Percentiles rank a stretch among this genome's conserved stretches.
These are phyloP conservation scores for Microascus cirrosus DNA, from an alignment of 2,329 filamentous ascomycete genomes.

Conservation along the genomic window DNA sequence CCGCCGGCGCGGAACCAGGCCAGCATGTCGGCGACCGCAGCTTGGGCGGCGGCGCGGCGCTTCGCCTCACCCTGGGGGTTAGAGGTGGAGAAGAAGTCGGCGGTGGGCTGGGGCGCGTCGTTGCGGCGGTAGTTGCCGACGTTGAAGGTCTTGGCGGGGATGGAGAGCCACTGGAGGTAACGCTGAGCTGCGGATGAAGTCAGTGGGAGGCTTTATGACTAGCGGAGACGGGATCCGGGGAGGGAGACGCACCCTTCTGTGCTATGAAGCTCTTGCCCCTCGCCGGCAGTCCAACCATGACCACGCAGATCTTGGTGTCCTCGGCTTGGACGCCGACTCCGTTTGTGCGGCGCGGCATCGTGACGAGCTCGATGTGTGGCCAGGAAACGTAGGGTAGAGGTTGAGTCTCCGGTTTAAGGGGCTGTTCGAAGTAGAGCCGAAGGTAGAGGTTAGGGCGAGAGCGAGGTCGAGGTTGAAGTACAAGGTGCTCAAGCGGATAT, in stretches of 20 bases:
- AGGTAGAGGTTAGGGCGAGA: background rate
- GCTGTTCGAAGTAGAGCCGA: background rate
- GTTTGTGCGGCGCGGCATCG: slow-evolving; percentile 2
- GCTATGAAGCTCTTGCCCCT: slow-evolving; percentile 96
- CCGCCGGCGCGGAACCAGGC: slow-evolving; percentile 77
- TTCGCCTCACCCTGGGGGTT: slow-evolving; percentile 87
- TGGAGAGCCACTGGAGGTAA: slow-evolving; percentile 93
- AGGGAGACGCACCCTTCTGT: slow-evolving; percentile 66
- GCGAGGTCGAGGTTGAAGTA: background rate
- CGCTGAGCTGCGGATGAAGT: slow-evolving; percentile 55
- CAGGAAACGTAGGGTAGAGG: background rate
- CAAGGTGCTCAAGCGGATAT: background rate
- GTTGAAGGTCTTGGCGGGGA: slow-evolving; percentile 91
- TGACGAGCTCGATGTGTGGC: background rate
- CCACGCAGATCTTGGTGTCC: slow-evolving; percentile 92
- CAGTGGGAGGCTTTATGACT: background rate
- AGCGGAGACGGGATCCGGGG: background rate
- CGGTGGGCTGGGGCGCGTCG: slow-evolving; percentile 79
- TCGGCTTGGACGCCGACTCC: slow-evolving; percentile 74
- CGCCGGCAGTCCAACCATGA: slow-evolving; percentile 96
- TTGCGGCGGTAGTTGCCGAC: slow-evolving; percentile 91
- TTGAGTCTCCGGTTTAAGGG: too few species aligned
- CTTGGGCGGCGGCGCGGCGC: slow-evolving; percentile 79
- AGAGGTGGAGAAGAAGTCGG: slow-evolving; percentile 88
- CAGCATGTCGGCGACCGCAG: slow-evolving; percentile 87